Conservation (phyloP, 106 monocot species). For the Dioscorea dumetorum region DNA sequence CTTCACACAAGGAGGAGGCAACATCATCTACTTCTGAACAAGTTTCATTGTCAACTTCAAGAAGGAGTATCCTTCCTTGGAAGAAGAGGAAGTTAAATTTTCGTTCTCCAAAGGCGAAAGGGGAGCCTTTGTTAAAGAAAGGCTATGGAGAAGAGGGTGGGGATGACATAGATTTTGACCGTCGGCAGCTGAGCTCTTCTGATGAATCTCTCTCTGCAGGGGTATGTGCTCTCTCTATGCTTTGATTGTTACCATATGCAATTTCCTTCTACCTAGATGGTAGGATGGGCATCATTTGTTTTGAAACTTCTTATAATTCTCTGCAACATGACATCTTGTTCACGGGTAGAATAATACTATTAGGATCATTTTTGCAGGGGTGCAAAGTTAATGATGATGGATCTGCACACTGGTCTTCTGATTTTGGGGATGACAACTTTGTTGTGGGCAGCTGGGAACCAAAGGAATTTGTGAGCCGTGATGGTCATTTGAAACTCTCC, state of each 20-base stretch:
- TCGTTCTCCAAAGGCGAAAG: conserved; percentile 49
- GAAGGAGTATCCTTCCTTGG: conserved; percentile 68
- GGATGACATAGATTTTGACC: conserved; percentile 79
- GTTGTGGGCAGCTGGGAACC: conserved; percentile 68
- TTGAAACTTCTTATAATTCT: too few species aligned
- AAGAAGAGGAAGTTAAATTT: conserved; percentile 40
- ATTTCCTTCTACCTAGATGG: too few species aligned
- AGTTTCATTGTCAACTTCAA: conserved; percentile 14
- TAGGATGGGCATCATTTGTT: too few species aligned
- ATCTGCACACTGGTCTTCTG: conserved; percentile 20
- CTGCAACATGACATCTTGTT: too few species aligned
- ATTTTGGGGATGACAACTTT: conserved; percentile 74
- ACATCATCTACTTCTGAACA: conserved; percentile 20
- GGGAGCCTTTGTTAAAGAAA: conserved; percentile 74
- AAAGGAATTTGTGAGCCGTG: conserved; percentile 56
- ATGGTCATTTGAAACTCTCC: conserved; percentile 56
- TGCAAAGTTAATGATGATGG: conserved; percentile 16
- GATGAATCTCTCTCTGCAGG: conserved; percentile 48
- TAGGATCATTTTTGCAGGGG: conserved; percentile 24
- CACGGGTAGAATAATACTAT: too few species aligned
- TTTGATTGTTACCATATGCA: neutral
- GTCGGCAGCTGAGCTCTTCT: conserved; percentile 62
- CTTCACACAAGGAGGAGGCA: conserved; percentile 26
- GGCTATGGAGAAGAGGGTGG: conserved; percentile 67
- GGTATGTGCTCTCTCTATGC: neutral